Evolutionary conservation across 139 green algal genomes (phyloP), one percentile per base, ranked within the genome.

Genomic region (Chlorella sp.): DNA sequence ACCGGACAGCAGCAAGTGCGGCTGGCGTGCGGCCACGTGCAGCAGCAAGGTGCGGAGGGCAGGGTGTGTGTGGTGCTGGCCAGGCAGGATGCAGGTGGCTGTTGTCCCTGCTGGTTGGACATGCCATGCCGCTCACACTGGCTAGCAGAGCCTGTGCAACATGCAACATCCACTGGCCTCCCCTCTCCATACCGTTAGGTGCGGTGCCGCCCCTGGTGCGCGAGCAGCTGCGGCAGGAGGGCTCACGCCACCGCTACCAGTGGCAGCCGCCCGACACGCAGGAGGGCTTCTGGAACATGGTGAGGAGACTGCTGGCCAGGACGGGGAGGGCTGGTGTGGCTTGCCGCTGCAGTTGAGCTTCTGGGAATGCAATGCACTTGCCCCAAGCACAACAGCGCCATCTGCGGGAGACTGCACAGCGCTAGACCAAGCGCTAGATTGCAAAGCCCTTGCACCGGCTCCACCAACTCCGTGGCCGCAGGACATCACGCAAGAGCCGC

Each of bases 251-350:
- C 84, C 81, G 90, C 48, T 89, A 90, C 70, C 54, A 46, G 16
- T 88, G 84, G 62, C 54, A 75, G 40, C 89, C 90, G 28, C 90
- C 90, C 16, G 58, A 76, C 30, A 92, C 90, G 43, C 90, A 90
- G 54, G 44, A 76, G 17, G 87, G 87, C 17, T 91, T 89, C 38
- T 93, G 90, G 90, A 83, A 93, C 70, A 86, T 93, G 78, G 87
- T 84, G 65, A 56, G 65, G 46, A 46, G 16, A 30, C 3, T 30
- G 32, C 68, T 48, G 34, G 4, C 20, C 16, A 28, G 16, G 17
- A 6, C 44, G n/a, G n/a, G n/a, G n/a, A n/a, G n/a, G n/a, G n/a
- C n/a, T n/a, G n/a, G n/a, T n/a, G n/a, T n/a, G n/a, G n/a, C n/a
- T n/a, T n/a, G n/a, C n/a, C n/a, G n/a, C n/a, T n/a, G n/a, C n/a